Evolutionary conservation across 495 filamentous ascomycete species (phyloP).

Genomic region (Neurospora pannonica): DNA sequence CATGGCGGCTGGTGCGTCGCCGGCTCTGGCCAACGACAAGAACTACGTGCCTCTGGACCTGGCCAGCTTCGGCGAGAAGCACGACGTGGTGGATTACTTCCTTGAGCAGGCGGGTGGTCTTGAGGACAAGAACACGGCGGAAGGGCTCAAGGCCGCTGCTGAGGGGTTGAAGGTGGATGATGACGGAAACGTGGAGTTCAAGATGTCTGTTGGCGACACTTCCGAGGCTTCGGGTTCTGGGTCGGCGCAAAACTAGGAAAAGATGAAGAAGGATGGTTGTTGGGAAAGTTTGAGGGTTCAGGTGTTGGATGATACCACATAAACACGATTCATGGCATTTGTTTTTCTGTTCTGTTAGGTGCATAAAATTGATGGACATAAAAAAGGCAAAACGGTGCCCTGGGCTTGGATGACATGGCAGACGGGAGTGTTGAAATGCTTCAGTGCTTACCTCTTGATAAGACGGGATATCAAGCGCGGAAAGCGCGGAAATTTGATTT

Average conservation of each 20-base stretch:
- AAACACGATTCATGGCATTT: not conserved
- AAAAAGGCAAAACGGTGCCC: not conserved
- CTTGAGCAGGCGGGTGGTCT: slow-evolving; percentile 45
- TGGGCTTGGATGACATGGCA: not conserved
- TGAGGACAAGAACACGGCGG: slow-evolving; percentile 39
- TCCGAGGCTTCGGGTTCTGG: not conserved
- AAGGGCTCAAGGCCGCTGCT: slow-evolving; percentile 19
- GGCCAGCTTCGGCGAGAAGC: slow-evolving; percentile 63
- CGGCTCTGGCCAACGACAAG: slow-evolving; percentile 63
- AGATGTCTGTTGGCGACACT: not conserved
- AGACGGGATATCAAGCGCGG: not conserved
- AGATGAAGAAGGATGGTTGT: not conserved
- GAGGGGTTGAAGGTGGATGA: slow-evolving; percentile 19
- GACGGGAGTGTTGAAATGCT: not conserved
- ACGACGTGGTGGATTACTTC: slow-evolving; percentile 58
- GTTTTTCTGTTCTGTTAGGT: not conserved
- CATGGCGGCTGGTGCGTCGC: slow-evolving; percentile 52
- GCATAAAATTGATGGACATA: not conserved
- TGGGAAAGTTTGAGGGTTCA: not conserved
- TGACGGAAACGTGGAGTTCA: slow-evolving; percentile 8
- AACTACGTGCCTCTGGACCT: slow-evolving; percentile 82
- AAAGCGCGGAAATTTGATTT: not conserved
- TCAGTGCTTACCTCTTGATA: not conserved
- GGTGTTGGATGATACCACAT: not conserved
- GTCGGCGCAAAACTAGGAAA: not conserved